Conservation (phyloP, 371 early-diverging fungal genomes). For the Rhizomucor pusillus region DNA sequence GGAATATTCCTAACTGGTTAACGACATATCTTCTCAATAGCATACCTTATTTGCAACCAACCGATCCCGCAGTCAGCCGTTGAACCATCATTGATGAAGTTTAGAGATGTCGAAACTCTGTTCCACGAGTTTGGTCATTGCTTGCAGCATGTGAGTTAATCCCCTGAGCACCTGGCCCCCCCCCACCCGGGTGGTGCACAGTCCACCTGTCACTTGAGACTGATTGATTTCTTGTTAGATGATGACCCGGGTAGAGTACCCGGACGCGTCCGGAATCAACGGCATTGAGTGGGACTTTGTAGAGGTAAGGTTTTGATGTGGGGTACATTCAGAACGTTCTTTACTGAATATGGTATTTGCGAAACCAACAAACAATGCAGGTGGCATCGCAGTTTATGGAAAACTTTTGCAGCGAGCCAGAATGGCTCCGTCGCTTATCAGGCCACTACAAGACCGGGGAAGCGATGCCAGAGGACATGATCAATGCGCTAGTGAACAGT, state of each 20-base stretch:
- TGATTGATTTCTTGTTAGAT: conserved; percentile 25
- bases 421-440: conserved; percentile 53
- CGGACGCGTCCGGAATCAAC: conserved; percentile 68
- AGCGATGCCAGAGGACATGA: conserved; percentile 63
- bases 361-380: no score
- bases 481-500: conserved; percentile 49
- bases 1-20: not conserved
- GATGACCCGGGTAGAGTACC: conserved; percentile 65
- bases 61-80: conserved; percentile 49
- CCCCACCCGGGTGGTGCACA: no score
- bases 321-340: conserved; percentile 1
- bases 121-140: conserved; percentile 76
- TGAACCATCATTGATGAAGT: conserved; percentile 62
- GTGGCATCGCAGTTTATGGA: conserved; percentile 76
- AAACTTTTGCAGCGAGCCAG: conserved; percentile 63
- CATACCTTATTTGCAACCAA: conserved; percentile 70
- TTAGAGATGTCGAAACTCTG: conserved; percentile 61
- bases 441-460: conserved; percentile 59
- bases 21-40: conserved; percentile 18
- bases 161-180: not conserved
- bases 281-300: conserved; percentile 69
- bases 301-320: conserved; percentile 21
- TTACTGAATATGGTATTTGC: no score
- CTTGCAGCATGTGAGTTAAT: conserved; percentile 51
- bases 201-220: no score